Conservation (phyloP, 2,329 filamentous ascomycete species). For the Cercospora beticola region DNA sequence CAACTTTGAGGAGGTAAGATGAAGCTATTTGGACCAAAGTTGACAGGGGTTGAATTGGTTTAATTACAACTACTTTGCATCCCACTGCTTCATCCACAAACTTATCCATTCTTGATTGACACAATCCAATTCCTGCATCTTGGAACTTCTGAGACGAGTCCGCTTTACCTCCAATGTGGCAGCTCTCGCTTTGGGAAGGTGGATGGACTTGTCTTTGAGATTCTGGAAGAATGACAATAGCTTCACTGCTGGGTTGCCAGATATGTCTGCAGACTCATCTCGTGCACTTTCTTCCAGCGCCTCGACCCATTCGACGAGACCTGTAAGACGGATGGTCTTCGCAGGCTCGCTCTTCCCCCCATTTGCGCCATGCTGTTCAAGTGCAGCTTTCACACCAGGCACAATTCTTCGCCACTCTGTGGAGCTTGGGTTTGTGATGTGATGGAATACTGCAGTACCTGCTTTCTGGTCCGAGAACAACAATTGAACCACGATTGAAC, state of each 20-base stretch:
- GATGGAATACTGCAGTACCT: neutral
- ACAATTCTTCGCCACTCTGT: neutral
- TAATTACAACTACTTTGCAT: neutral
- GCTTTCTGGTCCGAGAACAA: neutral
- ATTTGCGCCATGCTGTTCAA: neutral
- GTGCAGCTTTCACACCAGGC: neutral
- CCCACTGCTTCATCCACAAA: conserved; percentile 25
- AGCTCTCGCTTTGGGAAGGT: conserved; percentile 16
- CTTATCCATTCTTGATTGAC: conserved; percentile 20
- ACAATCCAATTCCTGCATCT: conserved; percentile 26
- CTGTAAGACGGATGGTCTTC: neutral
- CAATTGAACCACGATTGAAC: conserved; percentile 8
- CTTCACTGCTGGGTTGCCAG: conserved; percentile 25
- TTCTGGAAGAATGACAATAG: conserved; percentile 29
- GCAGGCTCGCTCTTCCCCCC: neutral
- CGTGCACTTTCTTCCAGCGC: neutral
- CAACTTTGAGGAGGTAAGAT: neutral
- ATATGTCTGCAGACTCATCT: neutral
- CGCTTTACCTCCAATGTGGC: conserved; percentile 15
- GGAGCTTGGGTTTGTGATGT: neutral
- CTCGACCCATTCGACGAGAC: conserved; percentile 7
- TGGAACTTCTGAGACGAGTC: conserved; percentile 28
- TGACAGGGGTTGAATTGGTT: neutral
- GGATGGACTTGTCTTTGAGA: conserved; percentile 13
- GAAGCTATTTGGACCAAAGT: neutral